phyloP scores from a whole-genome alignment of 805 yeast genomes.

The Lachancea dasiensis region DNA sequence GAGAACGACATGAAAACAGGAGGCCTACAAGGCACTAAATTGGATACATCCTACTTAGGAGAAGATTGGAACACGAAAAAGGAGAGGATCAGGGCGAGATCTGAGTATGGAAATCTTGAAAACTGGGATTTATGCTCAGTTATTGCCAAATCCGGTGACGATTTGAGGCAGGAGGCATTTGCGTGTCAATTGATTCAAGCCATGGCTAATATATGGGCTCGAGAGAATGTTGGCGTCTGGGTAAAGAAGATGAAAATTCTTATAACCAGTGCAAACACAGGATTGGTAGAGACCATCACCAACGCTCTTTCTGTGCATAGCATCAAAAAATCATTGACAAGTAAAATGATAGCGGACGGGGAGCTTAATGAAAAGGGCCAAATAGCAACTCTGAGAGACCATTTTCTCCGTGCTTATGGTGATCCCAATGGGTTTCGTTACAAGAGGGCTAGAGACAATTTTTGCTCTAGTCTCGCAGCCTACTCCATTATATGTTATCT shows the following conservation, averaged over 20 bases:
- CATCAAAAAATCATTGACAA: slow-evolving; percentile 85
- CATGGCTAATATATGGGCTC: slow-evolving; percentile 79
- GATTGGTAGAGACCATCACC: slow-evolving; percentile 92
- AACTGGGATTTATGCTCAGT: slow-evolving; percentile 96
- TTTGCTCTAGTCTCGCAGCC: slow-evolving; percentile 82
- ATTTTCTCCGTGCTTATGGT: slow-evolving; percentile 74
- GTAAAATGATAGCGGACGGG: slow-evolving; percentile 58
- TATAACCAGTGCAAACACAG: slow-evolving; percentile 84
- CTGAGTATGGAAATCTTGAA: slow-evolving; percentile 76
- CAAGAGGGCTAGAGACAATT: slow-evolving; percentile 74
- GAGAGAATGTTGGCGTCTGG: slow-evolving; percentile 70
- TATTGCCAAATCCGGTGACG: slow-evolving; percentile 94
- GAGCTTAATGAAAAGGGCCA: slow-evolving; percentile 57
- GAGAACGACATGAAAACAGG: slow-evolving; percentile 90
- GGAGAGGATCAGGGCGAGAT: slow-evolving; percentile 68
- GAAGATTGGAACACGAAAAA: slow-evolving; percentile 90
- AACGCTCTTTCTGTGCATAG: slow-evolving; percentile 93
- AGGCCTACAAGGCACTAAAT: slow-evolving; percentile 44
- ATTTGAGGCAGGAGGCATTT: slow-evolving; percentile 93
- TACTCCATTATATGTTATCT: slow-evolving; percentile 87
- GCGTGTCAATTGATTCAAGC: slow-evolving; percentile 92
- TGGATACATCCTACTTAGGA: slow-evolving; percentile 56
- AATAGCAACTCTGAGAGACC: slow-evolving; percentile 70
- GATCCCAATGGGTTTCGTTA: slow-evolving; percentile 46
- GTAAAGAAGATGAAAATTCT: slow-evolving; percentile 89